Base-by-base conservation (phyloP, 306 rosid species). In the Ammopiptanthus mongolicus region DNA sequence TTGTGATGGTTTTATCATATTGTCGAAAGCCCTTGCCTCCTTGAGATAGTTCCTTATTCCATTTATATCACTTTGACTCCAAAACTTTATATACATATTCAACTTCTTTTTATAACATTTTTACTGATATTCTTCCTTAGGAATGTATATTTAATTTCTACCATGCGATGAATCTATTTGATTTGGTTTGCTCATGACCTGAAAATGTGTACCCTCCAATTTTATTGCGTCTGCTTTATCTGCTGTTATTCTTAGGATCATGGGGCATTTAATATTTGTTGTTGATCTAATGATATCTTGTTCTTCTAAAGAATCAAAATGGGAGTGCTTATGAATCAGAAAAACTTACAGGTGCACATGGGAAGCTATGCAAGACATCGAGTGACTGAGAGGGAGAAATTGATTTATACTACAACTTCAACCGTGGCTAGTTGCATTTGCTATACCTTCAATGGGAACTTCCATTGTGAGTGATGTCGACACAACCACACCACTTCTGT, bases 1-100 rank as follows among this genome's bases (percentile, higher is more conserved):
- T 92, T 51, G 99, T 95, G 66, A 95, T 95, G 99, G 91, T 87
- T 58, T 86, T 95, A 73, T 91, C 96, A 3, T 94, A 94, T 78
- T 85, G 91, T 84, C 88, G 96, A 18, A 89, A 87, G 74, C 62
- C 79, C 52, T 76, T 65, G 25, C 71, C 81, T 66, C 77, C 75
- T 47, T 81, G 81, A 83, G 79, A 57, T 65, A 33, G 34, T 36
- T 12, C 29, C 44, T 29, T 25, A 15, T 31, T 19, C 47, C 67
- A n/a, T 41, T 56, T 51, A 23, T 58, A 57, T 66, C 29, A n/a
- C 22, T 48, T 62, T 42, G 61, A 12, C 74, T 23, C 5, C 34
- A 6, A 0, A 46, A 61, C 42, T 59, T 60, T 31, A 22, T 48
- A 68, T 51, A 62, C 74, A 50, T 57, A 42, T 44, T 42, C 69